Evolutionary conservation across 306 rosid genomes (phyloP).

Genomic region (Vicia faba): DNA sequence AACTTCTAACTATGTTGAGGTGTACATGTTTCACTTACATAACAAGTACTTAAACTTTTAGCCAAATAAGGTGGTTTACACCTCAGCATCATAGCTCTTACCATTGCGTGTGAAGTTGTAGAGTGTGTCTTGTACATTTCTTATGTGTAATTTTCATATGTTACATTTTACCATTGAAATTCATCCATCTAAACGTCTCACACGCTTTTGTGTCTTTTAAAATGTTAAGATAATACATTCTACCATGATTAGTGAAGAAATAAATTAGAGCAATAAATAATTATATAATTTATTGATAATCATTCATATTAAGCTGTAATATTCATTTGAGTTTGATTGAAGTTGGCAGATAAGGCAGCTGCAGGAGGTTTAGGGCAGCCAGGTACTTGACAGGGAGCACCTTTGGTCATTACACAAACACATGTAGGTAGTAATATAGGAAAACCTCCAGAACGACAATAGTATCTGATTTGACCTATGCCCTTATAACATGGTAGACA

Average conservation of each 20-base stretch:
- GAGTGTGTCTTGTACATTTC: no score
- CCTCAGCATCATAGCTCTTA: no score
- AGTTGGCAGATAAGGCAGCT: background rate
- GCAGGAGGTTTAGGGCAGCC: background rate
- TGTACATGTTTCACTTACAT: no score
- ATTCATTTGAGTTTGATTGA: background rate
- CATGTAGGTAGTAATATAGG: background rate
- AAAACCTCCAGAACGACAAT: background rate
- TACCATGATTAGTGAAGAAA: background rate
- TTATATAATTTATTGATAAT: background rate
- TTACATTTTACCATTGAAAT: no score
- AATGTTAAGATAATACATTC: no score
- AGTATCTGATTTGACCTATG: background rate
- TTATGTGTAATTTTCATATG: no score
- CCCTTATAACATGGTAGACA: background rate
- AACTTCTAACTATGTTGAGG: no score
- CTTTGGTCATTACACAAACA: background rate
- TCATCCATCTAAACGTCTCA: no score
- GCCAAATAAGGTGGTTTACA: no score
- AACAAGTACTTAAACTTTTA: no score
- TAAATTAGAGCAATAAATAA: background rate
- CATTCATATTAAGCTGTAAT: background rate
- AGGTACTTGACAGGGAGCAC: conserved; percentile 5
- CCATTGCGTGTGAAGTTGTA: no score
- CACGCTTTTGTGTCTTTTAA: no score